These are phyloP conservation scores for Tilletia indica DNA, from an alignment of 1,284 basidiomycete genomes.

Conservation along the genomic window DNA sequence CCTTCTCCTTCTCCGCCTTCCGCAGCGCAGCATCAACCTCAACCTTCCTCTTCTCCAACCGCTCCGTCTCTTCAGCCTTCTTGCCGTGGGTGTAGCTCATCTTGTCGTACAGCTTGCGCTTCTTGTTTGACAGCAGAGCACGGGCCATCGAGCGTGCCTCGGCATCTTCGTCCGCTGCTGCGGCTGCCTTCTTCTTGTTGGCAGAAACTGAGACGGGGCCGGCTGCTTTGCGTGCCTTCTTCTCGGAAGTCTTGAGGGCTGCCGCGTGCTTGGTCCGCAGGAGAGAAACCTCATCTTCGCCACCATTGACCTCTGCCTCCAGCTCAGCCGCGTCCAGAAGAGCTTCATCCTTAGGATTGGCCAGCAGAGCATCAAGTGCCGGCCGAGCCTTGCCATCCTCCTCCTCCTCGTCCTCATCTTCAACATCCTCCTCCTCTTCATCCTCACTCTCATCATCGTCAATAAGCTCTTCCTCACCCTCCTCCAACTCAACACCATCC, in stretches of 20 bases:
- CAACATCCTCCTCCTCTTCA: conserved; percentile 37
- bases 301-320: conserved; percentile 84
- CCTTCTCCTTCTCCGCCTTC: conserved; percentile 17
- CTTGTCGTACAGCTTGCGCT: conserved; percentile 91
- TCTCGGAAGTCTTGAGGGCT: conserved; percentile 42
- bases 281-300: conserved; percentile 77
- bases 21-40: conserved; percentile 24
- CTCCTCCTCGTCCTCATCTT: conserved; percentile 56
- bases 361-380: conserved; percentile 59
- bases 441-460: conserved; percentile 35
- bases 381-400: conserved; percentile 29
- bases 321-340: conserved; percentile 84
- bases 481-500: conserved; percentile 63
- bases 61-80: conserved; percentile 66
- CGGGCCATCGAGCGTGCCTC: conserved; percentile 71
- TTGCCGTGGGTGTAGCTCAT: conserved; percentile 85
- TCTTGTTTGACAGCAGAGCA: conserved; percentile 97
- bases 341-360: conserved; percentile 64
- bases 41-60: conserved; percentile 35
- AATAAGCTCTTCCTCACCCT: conserved; percentile 53
- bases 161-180: conserved; percentile 66
- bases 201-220: neutral
- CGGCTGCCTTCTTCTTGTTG: conserved; percentile 28
- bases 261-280: conserved; percentile 58
- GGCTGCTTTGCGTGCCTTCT: conserved; percentile 24